Base-by-base conservation (phyloP, 306 rosid genomes). In the Ceratonia siliqua region DNA sequence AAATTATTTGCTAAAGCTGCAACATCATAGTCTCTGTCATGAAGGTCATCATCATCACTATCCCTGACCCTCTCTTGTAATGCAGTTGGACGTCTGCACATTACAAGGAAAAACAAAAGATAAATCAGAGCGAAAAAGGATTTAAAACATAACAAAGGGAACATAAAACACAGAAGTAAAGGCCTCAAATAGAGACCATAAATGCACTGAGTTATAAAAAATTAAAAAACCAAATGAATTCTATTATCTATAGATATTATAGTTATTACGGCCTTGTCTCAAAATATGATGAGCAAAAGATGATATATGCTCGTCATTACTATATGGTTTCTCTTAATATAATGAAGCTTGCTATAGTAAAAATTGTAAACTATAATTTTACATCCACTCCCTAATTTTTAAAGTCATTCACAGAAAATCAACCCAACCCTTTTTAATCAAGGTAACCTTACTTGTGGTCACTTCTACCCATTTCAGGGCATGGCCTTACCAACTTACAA, bases 11-110 rank as follows among this genome's bases (percentile, higher is more conserved):
- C 93, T 62, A 92, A 59, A 75, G 94, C 91, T 76, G 97, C 79
- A 76, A 92, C 97, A 63, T 92, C 99, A 83, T 90, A 94, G 73
- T 94, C 97, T 82, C 96, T 88, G 79, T 94, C 96, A 72, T 83
- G 89, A 75, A 89, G 87, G 49, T 91, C 97, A 75, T 94, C 98
- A 0, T 94, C 97, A 57, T 94, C 97, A 73, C 98, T 91, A 74
- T 94, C 98, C 82, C 98, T 94, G 59, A 88, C 87, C 84, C 96
- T 89, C 79, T 94, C 98, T 62, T 91, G 99, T 79, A 92, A 89
- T 33, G 97, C 92, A 73, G 98, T 87, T 21, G 99, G 99, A 24
- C 99, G 99, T 45, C 99, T 94, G 85, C 42, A 75, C 33, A 68
- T 58, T 68, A 75, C 48, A 53, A 77, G 22, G 49, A 70, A 28